These are phyloP conservation scores for Cyclotella baltica DNA, from an alignment of 108 stramenopile species.

Conservation along the genomic window DNA sequence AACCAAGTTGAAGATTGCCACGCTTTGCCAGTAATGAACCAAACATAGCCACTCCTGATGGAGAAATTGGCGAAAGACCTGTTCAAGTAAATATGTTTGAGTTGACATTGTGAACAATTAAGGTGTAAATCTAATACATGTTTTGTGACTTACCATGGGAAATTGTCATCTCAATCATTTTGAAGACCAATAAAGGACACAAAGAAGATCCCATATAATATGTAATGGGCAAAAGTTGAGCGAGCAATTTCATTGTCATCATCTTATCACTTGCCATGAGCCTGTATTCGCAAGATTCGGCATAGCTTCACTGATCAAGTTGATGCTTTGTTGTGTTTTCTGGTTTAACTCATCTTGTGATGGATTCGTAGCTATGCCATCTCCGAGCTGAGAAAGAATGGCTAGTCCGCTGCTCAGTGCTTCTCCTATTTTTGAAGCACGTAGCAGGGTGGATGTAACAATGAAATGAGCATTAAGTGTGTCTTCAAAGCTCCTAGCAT, in stretches of 20 bases:
- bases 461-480: neutral
- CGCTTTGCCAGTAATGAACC: conserved; percentile 9
- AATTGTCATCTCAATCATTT: conserved; percentile 15
- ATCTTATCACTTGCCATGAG: conserved; percentile 1
- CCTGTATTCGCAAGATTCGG: neutral
- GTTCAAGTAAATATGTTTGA: no score
- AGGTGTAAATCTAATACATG: no score
- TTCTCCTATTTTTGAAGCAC: neutral
- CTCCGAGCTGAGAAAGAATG: conserved; percentile 19
- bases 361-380: conserved; percentile 4
- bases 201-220: neutral
- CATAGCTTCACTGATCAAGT: no score
- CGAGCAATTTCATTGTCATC: conserved; percentile 29
- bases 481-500: conserved; percentile 21
- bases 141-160: no score
- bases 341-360: neutral
- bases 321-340: no score
- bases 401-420: neutral
- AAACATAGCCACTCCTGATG: conserved; percentile 16
- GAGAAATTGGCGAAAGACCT: conserved; percentile 21
- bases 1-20: conserved; percentile 10
- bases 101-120: no score
- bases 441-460: neutral
- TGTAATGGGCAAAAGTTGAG: neutral
- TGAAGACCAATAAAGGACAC: neutral